Evolutionary conservation across 176 grass and related monocot genomes (phyloP).

Genomic region (Cenchrus americanus): DNA sequence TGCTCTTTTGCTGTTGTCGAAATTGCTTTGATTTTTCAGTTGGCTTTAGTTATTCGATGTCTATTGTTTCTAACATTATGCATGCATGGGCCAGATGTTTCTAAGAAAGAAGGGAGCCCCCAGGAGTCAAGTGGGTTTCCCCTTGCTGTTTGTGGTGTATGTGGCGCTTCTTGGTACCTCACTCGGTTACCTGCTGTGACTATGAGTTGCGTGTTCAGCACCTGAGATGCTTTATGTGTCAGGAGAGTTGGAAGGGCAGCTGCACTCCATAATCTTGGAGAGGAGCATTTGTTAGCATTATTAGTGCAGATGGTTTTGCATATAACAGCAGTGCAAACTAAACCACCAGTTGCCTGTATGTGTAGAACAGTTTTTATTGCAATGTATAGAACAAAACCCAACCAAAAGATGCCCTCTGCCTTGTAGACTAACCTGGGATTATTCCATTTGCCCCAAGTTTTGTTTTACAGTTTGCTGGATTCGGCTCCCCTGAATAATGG

Average conservation of each 20-base stretch:
- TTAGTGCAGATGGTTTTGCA: conserved; percentile 54
- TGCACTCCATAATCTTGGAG: conserved; percentile 8
- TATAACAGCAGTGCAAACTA: conserved; percentile 25
- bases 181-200: conserved; percentile 72
- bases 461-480: conserved; percentile 24
- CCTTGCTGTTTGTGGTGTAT: conserved; percentile 84
- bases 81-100: conserved; percentile 49
- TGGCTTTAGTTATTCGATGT: neutral
- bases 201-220: conserved; percentile 48
- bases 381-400: conserved; percentile 65
- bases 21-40: conserved; percentile 18
- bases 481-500: neutral
- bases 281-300: conserved; percentile 6
- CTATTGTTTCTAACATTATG: conserved; percentile 36
- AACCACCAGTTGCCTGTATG: conserved; percentile 33
- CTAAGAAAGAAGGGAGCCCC: conserved; percentile 58
- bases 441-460: neutral
- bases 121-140: conserved; percentile 70
- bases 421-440: conserved; percentile 36
- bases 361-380: conserved; percentile 47
- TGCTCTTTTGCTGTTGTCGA: neutral
- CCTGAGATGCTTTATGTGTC: conserved; percentile 5
- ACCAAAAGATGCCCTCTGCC: conserved; percentile 36
- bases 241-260: conserved; percentile 22
- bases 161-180: conserved; percentile 70